A percentile compares a stretch with the other conserved stretches of the same genome.
These are phyloP conservation scores for Sugiyamaella japonica DNA, from an alignment of 1,139 yeast genomes.

Conservation along the genomic window DNA sequence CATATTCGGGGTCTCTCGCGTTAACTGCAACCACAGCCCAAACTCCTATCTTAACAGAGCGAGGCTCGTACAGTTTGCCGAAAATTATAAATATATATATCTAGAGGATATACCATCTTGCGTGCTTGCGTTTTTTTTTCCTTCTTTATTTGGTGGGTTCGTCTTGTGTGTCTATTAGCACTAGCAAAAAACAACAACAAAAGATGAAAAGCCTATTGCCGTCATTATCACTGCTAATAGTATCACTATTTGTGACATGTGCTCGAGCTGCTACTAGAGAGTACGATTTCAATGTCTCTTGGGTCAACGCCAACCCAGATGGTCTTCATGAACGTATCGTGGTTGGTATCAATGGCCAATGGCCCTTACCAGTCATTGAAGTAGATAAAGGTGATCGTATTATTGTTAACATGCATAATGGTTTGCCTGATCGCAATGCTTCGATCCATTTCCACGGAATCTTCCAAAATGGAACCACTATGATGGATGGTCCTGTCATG, in stretches of 20 bases:
- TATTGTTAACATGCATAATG: slow-evolving; percentile 65
- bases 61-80: neutral
- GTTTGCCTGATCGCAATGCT: slow-evolving; percentile 60
- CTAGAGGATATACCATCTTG: neutral
- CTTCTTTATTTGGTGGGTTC: neutral
- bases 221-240: slow-evolving; percentile 14
- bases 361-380: slow-evolving; percentile 81
- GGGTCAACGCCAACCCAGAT: slow-evolving; percentile 74
- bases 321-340: slow-evolving; percentile 65
- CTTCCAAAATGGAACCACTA: slow-evolving; percentile 69
- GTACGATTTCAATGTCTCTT: slow-evolving; percentile 72
- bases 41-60: no score
- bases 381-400: slow-evolving; percentile 79
- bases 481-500: slow-evolving; percentile 88
- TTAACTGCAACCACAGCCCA: neutral
- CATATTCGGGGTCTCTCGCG: neutral
- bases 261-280: slow-evolving; percentile 57
- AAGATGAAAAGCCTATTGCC: slow-evolving; percentile 12
- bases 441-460: slow-evolving; percentile 90
- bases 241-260: slow-evolving; percentile 22
- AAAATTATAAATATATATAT: slow-evolving; percentile 7
- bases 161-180: neutral
- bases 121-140: neutral
- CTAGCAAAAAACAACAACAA: neutral
- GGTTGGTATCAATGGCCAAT: slow-evolving; percentile 76